Evolutionary conservation across 495 filamentous ascomycete genomes (phyloP).

Genomic region (Symbiotaphrina buchneri): DNA sequence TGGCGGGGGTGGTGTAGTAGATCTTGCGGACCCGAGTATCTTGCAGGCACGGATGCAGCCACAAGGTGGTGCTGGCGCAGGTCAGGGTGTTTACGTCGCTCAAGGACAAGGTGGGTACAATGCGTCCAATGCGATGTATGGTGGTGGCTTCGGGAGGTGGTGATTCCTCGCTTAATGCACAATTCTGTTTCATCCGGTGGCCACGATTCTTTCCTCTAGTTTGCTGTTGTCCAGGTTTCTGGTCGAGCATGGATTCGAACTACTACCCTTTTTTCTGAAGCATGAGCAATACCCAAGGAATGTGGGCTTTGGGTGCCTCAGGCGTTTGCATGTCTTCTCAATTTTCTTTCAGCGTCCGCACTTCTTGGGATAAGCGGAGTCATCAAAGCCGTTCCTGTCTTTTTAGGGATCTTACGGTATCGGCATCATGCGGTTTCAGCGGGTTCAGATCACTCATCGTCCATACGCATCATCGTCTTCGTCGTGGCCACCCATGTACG

Average conservation of each 20-base stretch:
- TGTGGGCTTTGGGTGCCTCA: conserved; percentile 3
- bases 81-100: conserved; percentile 71
- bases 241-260: conserved; percentile 2
- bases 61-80: conserved; percentile 46
- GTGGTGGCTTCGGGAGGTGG: conserved; percentile 49
- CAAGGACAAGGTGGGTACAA: conserved; percentile 99
- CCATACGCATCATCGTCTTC: conserved; percentile 6
- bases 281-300: conserved; percentile 4
- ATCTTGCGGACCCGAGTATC: conserved; percentile 99
- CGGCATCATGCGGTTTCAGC: too few species aligned
- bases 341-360: conserved; percentile 10
- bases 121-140: conserved; percentile 63
- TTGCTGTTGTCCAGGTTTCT: not conserved
- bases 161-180: conserved; percentile 19
- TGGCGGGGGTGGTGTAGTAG: conserved; percentile 89
- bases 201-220: not conserved
- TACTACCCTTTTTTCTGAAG: conserved; percentile 3
- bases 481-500: conserved; percentile 11
- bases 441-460: too few species aligned
- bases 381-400: too few species aligned
- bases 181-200: conserved; percentile 3
- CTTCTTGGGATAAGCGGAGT: too few species aligned
- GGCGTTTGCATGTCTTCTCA: conserved; percentile 5
- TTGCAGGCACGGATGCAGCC: conserved; percentile 95
- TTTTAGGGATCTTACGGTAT: too few species aligned